These are phyloP conservation scores for Cucumis hystrix DNA, from an alignment of 306 rosid species.

Conservation along the genomic window DNA sequence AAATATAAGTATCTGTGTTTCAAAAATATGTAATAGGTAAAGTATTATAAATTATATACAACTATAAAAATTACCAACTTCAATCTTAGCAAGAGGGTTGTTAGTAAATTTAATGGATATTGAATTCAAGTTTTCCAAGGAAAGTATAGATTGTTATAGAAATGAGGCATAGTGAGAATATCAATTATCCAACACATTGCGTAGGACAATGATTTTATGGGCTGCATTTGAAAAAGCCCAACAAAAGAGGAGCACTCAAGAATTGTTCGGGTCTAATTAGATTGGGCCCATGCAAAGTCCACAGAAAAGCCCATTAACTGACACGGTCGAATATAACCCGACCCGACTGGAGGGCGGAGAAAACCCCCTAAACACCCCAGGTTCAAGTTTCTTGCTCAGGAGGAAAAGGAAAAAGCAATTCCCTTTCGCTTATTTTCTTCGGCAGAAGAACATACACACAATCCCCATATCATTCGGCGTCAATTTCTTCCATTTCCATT, in stretches of 20 bases:
- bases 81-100: no score
- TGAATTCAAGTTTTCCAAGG: no score
- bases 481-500: neutral
- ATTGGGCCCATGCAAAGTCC: neutral
- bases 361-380: neutral
- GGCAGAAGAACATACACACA: neutral
- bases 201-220: neutral
- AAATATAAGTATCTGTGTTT: no score
- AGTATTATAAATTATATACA: no score
- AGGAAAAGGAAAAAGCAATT: conserved; percentile 13
- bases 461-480: neutral
- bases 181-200: no score
- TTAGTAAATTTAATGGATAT: no score
- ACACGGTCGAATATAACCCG: neutral
- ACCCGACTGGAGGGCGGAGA: neutral
- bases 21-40: no score
- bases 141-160: no score
- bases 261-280: neutral
- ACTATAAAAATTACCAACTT: no score
- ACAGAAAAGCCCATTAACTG: neutral
- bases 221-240: neutral
- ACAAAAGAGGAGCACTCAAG: neutral
- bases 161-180: no score
- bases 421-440: neutral
- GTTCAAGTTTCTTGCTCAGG: conserved; percentile 23